These are phyloP conservation scores for Musa balbisiana DNA, from an alignment of 202 grass and related monocot species.

Conservation along the genomic window DNA sequence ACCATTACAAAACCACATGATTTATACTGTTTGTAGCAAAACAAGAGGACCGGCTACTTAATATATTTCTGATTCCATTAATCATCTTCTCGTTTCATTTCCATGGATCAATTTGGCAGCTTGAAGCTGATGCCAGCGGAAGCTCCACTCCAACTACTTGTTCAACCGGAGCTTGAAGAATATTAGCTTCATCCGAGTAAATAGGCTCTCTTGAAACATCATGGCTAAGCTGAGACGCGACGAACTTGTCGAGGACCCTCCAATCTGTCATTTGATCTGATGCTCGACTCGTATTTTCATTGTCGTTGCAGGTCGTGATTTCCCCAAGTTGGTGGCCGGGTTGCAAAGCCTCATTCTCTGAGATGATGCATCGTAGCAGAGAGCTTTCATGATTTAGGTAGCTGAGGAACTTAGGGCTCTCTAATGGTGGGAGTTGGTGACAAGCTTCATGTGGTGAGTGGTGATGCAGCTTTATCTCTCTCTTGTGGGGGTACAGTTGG, in stretches of 20 bases:
- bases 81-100: neutral
- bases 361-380: neutral
- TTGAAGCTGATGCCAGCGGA: neutral
- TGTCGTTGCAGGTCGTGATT: neutral
- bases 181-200: neutral
- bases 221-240: slow-evolving; percentile 20
- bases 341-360: neutral
- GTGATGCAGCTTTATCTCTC: neutral
- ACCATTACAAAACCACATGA: slow-evolving; percentile 8
- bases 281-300: neutral
- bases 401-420: neutral
- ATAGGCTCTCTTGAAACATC: neutral
- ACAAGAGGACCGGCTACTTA: neutral
- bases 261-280: slow-evolving; percentile 16
- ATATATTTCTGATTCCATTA: too few species aligned
- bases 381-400: neutral
- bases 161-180: neutral
- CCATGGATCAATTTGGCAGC: slow-evolving; percentile 23
- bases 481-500: neutral
- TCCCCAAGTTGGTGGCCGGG: neutral
- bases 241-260: slow-evolving; percentile 23
- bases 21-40: neutral
- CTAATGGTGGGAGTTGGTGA: slow-evolving; percentile 9
- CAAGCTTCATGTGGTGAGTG: neutral
- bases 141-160: neutral